These are phyloP conservation scores for Metarhizium anisopliae DNA, from an alignment of 2,329 filamentous ascomycete species.

Conservation along the genomic window DNA sequence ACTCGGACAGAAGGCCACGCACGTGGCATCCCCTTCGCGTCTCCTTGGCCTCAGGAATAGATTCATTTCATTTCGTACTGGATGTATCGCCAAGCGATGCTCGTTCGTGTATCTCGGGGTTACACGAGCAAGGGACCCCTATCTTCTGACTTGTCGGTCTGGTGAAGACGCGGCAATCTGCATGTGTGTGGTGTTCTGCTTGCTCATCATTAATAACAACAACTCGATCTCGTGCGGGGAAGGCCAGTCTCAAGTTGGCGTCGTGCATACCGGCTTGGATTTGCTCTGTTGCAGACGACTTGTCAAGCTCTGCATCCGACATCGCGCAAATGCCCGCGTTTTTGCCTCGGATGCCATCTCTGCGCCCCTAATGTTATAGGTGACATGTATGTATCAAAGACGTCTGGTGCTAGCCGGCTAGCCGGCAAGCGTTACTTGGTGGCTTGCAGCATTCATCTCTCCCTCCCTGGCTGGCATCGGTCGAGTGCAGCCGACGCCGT, in stretches of 20 bases:
- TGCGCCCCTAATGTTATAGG: too few relatives aligned
- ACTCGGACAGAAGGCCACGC: too few relatives aligned
- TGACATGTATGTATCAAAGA: too few relatives aligned
- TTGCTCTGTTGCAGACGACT: neutral
- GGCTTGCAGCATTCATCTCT: too few relatives aligned
- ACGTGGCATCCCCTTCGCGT: neutral
- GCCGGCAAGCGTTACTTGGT: neutral
- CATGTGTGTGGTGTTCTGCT: neutral
- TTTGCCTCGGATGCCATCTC: too few relatives aligned
- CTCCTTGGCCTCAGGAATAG: neutral
- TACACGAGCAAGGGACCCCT: neutral
- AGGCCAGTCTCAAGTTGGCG: neutral
- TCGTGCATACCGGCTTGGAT: neutral
- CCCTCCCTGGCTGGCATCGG: too few relatives aligned
- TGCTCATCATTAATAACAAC: neutral
- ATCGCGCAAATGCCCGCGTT: too few relatives aligned
- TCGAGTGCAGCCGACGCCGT: too few relatives aligned
- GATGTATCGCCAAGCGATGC: neutral
- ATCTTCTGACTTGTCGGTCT: neutral
- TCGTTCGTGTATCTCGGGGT: neutral
- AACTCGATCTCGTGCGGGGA: neutral
- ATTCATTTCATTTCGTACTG: neutral
- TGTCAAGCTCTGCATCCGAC: too few relatives aligned
- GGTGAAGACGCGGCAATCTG: neutral
- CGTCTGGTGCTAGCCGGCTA: too few relatives aligned